Base-by-base conservation (phyloP, 768 basidiomycete species). In the Pleurotus tuoliensis region DNA sequence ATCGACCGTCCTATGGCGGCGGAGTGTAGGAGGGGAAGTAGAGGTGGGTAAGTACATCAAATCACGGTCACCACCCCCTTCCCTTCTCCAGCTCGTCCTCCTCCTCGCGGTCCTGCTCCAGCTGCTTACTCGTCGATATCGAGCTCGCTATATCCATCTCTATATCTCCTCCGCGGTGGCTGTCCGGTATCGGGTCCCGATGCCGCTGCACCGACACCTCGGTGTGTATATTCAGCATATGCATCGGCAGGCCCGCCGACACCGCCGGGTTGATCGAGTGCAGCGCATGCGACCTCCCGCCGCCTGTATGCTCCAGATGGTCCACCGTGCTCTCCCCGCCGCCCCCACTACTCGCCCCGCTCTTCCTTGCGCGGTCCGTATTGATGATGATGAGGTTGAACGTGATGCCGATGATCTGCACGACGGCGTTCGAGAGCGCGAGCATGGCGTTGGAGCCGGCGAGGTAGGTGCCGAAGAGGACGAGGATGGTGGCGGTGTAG, bases 401-500 rank as follows among this genome's bases (percentile, higher is more conserved):
- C 8, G 71, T 67, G 25, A 71, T 71, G n/a, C 69, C 69, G 58
- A 77, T 75, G 30, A 77, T 75, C 60, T 76, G 76, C 2, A 76
- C 72, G 30, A 76, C 74, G 27, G 72, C 66, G 57, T 75, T 68
- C 3, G 73, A 76, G 8, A 73, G 71, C 5, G 71, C 70, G 47
- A 73, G 71, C 47, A 71, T 65, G 1, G 62, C 74, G 52, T 75
- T 73, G 50, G 68, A 72, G 16, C 69, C 70, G 1, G 68, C 63
- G 56, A 74, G 65, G 55, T 74, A 73, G 12, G 72, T 56, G 11
- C 52, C 66, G 49, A 75, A 73, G 11, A 75, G 63, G 48, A 74
- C 66, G 16, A 69, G 59, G 57, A 73, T 69, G 1, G 71, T 69
- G 15, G 63, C 27, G 5, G 74, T 74, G 49, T 77, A 75, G 51